These are phyloP conservation scores for Mortierella hygrophila DNA, from an alignment of 192 early-diverging fungal genomes.

Conservation along the genomic window DNA sequence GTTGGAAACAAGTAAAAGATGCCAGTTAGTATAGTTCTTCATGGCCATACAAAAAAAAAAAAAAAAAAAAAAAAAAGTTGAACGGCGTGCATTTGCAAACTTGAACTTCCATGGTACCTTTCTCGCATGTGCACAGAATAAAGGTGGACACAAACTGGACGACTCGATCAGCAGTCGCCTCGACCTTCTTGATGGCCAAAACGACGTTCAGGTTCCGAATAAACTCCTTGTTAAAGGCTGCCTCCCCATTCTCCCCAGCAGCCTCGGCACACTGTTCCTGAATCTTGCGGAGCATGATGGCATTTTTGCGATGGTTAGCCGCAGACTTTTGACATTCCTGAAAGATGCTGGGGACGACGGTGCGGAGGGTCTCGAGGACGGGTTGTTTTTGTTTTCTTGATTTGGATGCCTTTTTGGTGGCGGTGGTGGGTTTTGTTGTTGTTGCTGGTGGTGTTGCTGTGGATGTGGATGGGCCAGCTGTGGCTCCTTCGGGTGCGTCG, in stretches of 20 bases:
- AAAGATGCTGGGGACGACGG: constrained; percentile 76
- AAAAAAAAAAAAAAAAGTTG: background rate
- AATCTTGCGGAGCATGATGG: constrained; percentile 80
- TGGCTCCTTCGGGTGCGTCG: background rate
- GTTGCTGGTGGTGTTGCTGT: background rate
- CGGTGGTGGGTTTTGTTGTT: background rate
- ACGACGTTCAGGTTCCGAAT: constrained; percentile 86
- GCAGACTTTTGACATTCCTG: constrained; percentile 78
- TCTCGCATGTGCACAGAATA: constrained; percentile 77
- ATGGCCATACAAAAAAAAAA: background rate
- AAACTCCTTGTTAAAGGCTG: constrained; percentile 80
- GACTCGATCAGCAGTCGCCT: constrained; percentile 76
- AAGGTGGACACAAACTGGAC: constrained; percentile 82
- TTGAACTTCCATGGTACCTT: constrained; percentile 49
- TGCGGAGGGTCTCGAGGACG: constrained; percentile 51
- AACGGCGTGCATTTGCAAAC: background rate
- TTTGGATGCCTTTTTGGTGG: constrained; percentile 12
- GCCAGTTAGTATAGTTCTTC: background rate
- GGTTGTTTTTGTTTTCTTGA: constrained; percentile 54
- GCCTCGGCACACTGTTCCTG: constrained; percentile 68
- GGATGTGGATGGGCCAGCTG: background rate
- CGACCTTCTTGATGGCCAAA: constrained; percentile 79
- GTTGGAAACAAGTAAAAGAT: background rate
- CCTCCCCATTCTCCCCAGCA: constrained; percentile 66
- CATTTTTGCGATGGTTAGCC: constrained; percentile 77